Base-by-base conservation (phyloP, 495 filamentous ascomycete species). In the Gamarada debralockiae region DNA sequence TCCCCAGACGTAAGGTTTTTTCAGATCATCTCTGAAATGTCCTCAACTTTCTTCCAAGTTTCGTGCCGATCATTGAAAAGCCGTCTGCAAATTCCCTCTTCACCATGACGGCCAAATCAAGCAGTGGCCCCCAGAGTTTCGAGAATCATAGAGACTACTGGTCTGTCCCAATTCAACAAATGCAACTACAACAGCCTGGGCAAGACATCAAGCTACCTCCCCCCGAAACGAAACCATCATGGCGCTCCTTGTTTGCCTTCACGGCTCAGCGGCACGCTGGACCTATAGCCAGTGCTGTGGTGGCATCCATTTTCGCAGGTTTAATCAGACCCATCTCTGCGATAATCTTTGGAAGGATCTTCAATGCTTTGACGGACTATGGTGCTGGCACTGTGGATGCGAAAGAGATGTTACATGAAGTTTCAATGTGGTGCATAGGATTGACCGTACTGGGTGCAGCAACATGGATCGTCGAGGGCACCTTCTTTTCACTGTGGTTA, bases 271-370 rank as follows among this genome's bases (percentile, higher is more conserved):
- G 61, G n/a, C 85, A 97, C 76, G n/a, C 68, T 70, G 7, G 57
- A 76, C 5, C 68, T 91, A 1, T 24, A 36, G 2, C 40, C 13
- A 33, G 20, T 18, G 44, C 53, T 3, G 27, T 24, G 1, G 29
- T 21, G 10, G 47, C 18, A 2, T 17, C 38, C 7, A 48, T 61
- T 13, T 55, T 70, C 29, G 58, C 63, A 0, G 82, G 86, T 4
- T 68, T 82, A 17, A 65, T 81, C 20, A 75, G 79, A 33, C 84
- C 91, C 2, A 71, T 72, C 1, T 73, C 86, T 38, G 81, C 92
- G 2, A 71, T 92, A 3, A 64, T 96, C 2, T 74, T 92, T 10
- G 92, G 93, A 14, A 73, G 78, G 38, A 74, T 92, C 36, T 96
- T 98, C 57, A 76, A 86, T 14, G 67, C 75, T 4, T 85, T 95